Evolutionary conservation across 1,284 basidiomycete species (phyloP).

Genomic region (Naganishia cerealis): DNA sequence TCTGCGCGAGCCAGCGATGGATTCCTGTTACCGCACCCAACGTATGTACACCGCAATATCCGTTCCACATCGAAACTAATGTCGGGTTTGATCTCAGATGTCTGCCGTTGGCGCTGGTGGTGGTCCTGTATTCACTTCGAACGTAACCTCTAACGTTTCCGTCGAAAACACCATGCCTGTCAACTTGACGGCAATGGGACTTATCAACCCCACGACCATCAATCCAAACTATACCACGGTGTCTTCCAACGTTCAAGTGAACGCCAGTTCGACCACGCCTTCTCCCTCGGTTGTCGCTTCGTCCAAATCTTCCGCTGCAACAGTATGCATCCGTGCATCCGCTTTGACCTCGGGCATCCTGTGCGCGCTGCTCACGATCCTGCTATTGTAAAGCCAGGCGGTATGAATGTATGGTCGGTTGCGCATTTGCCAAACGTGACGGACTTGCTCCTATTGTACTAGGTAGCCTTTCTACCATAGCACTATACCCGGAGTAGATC

Average conservation of each 20-base stretch:
- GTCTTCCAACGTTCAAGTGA: constrained; percentile 1
- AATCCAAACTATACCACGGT: constrained; percentile 39
- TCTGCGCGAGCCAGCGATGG: constrained; percentile 40
- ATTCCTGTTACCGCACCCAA: constrained; percentile 47
- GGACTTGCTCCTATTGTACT: background rate
- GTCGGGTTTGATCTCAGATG: background rate
- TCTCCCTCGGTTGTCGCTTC: background rate
- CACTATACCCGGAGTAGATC: background rate
- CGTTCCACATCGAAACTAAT: background rate
- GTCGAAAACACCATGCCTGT: constrained; percentile 33
- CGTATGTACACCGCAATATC: constrained; percentile 19
- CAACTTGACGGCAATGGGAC: constrained; percentile 40
- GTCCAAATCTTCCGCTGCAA: background rate
- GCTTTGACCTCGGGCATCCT: background rate
- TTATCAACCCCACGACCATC: constrained; percentile 37
- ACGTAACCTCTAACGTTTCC: constrained; percentile 40
- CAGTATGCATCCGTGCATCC: background rate
- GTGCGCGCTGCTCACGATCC: background rate
- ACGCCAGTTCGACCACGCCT: background rate
- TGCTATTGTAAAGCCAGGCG: background rate
- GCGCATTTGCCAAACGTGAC: background rate
- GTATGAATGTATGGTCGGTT: background rate
- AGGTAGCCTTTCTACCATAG: background rate
- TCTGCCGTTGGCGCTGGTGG: constrained; percentile 46
- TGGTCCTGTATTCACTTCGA: constrained; percentile 41